Evolutionary conservation across 768 basidiomycete genomes (phyloP).

Genomic region (Boletus vinaceobasis): DNA sequence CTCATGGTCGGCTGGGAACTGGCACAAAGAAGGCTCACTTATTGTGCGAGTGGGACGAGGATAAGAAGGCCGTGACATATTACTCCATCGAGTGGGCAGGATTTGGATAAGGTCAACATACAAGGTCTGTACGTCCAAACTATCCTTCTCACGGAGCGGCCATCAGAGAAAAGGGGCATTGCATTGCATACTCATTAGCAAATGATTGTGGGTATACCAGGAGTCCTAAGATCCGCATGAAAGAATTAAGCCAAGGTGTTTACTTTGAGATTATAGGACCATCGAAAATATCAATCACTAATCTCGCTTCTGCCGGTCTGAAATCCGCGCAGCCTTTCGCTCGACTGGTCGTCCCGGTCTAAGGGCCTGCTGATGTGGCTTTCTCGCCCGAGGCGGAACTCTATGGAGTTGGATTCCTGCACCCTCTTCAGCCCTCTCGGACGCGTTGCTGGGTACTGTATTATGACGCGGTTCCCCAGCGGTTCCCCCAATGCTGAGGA

Average conservation of each 20-base stretch:
- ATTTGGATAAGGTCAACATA: slow-evolving; percentile 50
- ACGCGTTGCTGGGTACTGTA: slow-evolving; percentile 43
- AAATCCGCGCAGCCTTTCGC: slow-evolving; percentile 26
- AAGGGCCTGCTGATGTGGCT: slow-evolving; percentile 7
- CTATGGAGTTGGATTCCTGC: slow-evolving; percentile 32
- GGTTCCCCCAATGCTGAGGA: slow-evolving; percentile 55
- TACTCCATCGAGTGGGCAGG: slow-evolving; percentile 89
- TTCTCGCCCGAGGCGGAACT: slow-evolving; percentile 7
- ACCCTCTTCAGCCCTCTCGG: slow-evolving; percentile 64
- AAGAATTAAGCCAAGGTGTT: slow-evolving; percentile 11
- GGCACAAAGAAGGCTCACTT: slow-evolving; percentile 97
- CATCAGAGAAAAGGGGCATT: background rate
- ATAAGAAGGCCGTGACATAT: slow-evolving; percentile 61
- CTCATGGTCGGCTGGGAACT: slow-evolving; percentile 92
- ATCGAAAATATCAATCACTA: slow-evolving; percentile 22
- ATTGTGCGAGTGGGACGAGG: slow-evolving; percentile 84
- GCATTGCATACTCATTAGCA: slow-evolving; percentile 10
- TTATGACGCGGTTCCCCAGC: slow-evolving; percentile 18
- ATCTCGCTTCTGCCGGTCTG: slow-evolving; percentile 46
- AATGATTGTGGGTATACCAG: slow-evolving; percentile 14
- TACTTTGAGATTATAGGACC: slow-evolving; percentile 7
- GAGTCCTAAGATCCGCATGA: slow-evolving; percentile 6
- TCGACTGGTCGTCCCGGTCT: slow-evolving; percentile 8
- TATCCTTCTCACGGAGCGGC: background rate
- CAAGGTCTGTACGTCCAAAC: background rate